Conservation (phyloP, 768 basidiomycete species). For the Piloderma croceum region DNA sequence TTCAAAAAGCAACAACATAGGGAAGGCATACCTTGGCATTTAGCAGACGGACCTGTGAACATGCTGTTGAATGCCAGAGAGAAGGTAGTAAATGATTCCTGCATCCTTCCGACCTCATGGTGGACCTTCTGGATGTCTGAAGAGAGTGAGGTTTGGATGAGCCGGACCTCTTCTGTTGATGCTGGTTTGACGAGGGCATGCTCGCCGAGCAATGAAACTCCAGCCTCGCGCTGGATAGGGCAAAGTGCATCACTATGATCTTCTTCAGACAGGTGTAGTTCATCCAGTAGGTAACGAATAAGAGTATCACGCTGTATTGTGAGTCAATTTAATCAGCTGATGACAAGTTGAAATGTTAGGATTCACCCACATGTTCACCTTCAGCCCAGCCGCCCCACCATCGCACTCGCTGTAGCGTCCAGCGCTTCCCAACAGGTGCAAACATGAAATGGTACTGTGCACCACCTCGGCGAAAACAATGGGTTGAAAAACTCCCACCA, state of each 20-base stretch:
- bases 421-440: constrained; percentile 29
- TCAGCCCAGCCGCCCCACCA: constrained; percentile 44
- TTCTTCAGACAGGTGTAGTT: constrained; percentile 21
- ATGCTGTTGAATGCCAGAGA: too few relatives aligned
- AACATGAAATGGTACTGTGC: constrained; percentile 36
- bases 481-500: constrained; percentile 25
- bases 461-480: constrained; percentile 32
- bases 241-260: constrained; percentile 22
- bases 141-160: too few relatives aligned
- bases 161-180: constrained; percentile 17
- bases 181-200: constrained; percentile 11
- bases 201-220: constrained; percentile 24
- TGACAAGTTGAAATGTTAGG: background rate
- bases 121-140: too few relatives aligned
- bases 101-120: too few relatives aligned
- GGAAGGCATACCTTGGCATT: too few relatives aligned
- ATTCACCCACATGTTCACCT: constrained; percentile 28
- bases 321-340: background rate
- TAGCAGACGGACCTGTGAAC: too few relatives aligned
- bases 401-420: constrained; percentile 28
- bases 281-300: constrained; percentile 23
- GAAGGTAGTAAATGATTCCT: too few relatives aligned
- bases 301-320: constrained; percentile 5
- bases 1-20: too few relatives aligned
- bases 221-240: constrained; percentile 17